Evolutionary conservation across 1,139 yeast species (phyloP).

Genomic region (Saccharomyces hybrid): DNA sequence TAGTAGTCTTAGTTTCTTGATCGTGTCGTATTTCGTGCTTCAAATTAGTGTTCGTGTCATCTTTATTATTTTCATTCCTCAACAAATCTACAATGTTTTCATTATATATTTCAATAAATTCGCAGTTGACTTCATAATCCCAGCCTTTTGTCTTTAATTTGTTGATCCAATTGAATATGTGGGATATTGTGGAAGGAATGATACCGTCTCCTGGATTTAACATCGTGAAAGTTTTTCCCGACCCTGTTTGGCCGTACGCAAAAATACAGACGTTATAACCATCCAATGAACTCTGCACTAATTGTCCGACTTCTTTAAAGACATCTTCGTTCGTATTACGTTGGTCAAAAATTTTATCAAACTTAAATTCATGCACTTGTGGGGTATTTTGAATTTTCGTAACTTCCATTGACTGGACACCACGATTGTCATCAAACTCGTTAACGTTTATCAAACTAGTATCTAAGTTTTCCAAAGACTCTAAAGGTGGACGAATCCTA

Average conservation of each 20-base stretch:
- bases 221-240: conserved; percentile 95
- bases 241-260: conserved; percentile 97
- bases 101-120: conserved; percentile 84
- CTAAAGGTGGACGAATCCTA: conserved; percentile 58
- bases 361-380: conserved; percentile 42
- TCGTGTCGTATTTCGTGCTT: conserved; percentile 76
- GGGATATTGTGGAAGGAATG: conserved; percentile 68
- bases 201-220: conserved; percentile 64
- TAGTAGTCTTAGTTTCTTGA: conserved; percentile 42
- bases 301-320: conserved; percentile 77
- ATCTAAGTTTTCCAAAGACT: conserved; percentile 23
- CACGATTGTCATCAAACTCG: conserved; percentile 45
- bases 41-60: conserved; percentile 24
- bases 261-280: conserved; percentile 90
- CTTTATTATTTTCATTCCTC: conserved; percentile 21
- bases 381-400: conserved; percentile 24
- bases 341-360: conserved; percentile 71
- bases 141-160: conserved; percentile 51
- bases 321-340: conserved; percentile 49
- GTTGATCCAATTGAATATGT: conserved; percentile 57
- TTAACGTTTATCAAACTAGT: conserved; percentile 40
- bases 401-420: conserved; percentile 25
- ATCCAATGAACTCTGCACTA: conserved; percentile 82
- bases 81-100: conserved; percentile 70
- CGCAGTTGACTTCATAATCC: conserved; percentile 60